A percentile compares a stretch with the other conserved stretches of the same genome.
These are phyloP conservation scores for Camillea tinctor DNA, from an alignment of 2,329 filamentous ascomycete species.

Conservation along the genomic window DNA sequence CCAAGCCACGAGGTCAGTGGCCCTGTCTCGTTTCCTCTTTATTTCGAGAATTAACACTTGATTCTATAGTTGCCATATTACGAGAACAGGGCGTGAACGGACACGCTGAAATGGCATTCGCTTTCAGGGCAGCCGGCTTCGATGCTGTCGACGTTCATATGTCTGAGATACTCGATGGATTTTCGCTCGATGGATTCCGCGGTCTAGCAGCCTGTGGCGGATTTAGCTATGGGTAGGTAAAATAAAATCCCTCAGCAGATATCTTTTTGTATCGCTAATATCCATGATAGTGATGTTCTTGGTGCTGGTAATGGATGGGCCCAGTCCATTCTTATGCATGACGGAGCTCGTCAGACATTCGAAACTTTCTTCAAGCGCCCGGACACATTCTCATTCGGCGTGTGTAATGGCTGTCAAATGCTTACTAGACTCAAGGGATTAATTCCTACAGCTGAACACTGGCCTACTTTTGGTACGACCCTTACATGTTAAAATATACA, in stretches of 20 bases:
- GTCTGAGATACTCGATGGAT: slow-evolving; percentile 82
- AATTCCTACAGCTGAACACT: slow-evolving; percentile 79
- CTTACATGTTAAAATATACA: background rate
- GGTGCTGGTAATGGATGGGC: slow-evolving; percentile 98
- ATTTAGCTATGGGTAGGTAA: slow-evolving; percentile 82
- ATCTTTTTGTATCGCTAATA: background rate
- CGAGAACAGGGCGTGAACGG: slow-evolving; percentile 96
- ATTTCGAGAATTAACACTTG: slow-evolving; percentile 57
- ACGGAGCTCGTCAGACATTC: slow-evolving; percentile 74
- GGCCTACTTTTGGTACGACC: slow-evolving; percentile 68
- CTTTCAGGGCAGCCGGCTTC: slow-evolving; percentile 89
- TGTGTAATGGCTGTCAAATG: slow-evolving; percentile 98
- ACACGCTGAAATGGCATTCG: slow-evolving; percentile 94
- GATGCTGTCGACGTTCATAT: slow-evolving; percentile 93
- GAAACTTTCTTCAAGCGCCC: slow-evolving; percentile 79
- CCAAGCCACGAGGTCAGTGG: slow-evolving; percentile 20
- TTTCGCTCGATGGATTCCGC: slow-evolving; percentile 77
- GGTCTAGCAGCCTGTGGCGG: slow-evolving; percentile 94
- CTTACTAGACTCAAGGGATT: slow-evolving; percentile 77
- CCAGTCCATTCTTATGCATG: slow-evolving; percentile 85
- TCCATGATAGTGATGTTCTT: slow-evolving; percentile 54
- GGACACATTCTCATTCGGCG: slow-evolving; percentile 89
- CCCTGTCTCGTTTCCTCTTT: slow-evolving; percentile 40
- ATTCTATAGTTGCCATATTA: slow-evolving; percentile 76
- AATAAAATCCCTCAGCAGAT: background rate